Evolutionary conservation across 257 asterid genomes (phyloP), one percentile per base, ranked within the genome.

Genomic region (Cinchona pubescens): DNA sequence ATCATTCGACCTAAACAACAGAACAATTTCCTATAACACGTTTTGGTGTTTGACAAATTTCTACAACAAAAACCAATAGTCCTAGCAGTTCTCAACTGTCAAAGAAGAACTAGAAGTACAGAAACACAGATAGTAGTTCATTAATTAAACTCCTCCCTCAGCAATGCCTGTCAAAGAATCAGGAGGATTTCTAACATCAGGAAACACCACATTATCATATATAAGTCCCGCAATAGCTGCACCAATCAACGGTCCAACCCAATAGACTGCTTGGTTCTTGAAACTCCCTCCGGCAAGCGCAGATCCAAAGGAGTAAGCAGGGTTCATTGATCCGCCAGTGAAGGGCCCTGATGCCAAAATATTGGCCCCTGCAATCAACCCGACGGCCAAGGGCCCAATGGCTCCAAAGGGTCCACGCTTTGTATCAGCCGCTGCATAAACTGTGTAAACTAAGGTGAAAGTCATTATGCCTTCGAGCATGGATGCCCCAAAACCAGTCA

Each of bases 401-500:
- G 84, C 82, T 8, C 89, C 88, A 64, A 64, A 69, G 29, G 80
- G 18, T 5, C 92, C 96, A 30, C 88, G 83, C 70, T 87, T 87
- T 8, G 83, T 80, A 70, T 91, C 97, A 9, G 86, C 71, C 2
- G 92, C 88, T 13, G 90, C 96, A 21, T 86, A 90, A 12, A 86
- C 88, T 0, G 98, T 87, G 88, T 91, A 93, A 3, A 91, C 98
- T 13, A 93, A 46, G 19, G 77, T 86, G 56, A 93, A 93, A 45
- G 98, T 88, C 96, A 87, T 93, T 65, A 86, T 78, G 0, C 96
- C 96, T 75, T 91, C 96, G 10, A 93, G 78, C 40, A 90, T 64
- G 23, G 96, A 84, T 19, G 92, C 98, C 18, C 96, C 98, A 13
- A 91, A 90, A 13, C 98, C 98, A 0, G 98, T 93, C 98, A 93